These are phyloP conservation scores for Coemansia sp. DNA, from an alignment of 192 early-diverging fungal species.

Conservation along the genomic window DNA sequence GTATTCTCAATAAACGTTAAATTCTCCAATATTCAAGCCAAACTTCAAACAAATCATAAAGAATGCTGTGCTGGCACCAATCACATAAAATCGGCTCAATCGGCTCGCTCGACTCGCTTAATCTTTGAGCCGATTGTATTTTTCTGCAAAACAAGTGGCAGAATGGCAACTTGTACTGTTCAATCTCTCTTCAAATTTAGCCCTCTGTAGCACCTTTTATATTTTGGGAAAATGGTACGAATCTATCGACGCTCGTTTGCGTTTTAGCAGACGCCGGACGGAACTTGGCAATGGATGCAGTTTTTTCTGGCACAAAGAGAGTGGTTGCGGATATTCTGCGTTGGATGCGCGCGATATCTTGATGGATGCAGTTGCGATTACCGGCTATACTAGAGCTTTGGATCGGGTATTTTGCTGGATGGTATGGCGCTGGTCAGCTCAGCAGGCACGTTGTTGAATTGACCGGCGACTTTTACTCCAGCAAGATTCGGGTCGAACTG, in stretches of 20 bases:
- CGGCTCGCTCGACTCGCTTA: not conserved
- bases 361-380: not conserved
- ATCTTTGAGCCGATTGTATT: not conserved
- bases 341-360: not conserved
- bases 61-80: conserved; percentile 1
- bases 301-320: not conserved
- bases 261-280: not conserved
- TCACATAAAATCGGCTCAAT: not conserved
- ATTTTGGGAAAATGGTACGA: conserved; percentile 41
- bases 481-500: too few relatives aligned
- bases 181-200: conserved; percentile 15
- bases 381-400: not conserved
- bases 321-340: not conserved
- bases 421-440: not conserved
- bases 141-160: not conserved
- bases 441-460: not conserved
- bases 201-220: conserved; percentile 12
- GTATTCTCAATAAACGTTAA: too few relatives aligned
- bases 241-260: conserved; percentile 16
- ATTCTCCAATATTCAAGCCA: too few relatives aligned
- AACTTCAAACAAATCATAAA: not conserved
- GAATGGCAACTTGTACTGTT: not conserved
- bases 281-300: not conserved
- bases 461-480: too few relatives aligned
- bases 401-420: not conserved